Percentiles rank a stretch among this genome's conserved stretches.
Conservation (phyloP, 2,329 filamentous ascomycete species). For the Thelonectria olida region DNA sequence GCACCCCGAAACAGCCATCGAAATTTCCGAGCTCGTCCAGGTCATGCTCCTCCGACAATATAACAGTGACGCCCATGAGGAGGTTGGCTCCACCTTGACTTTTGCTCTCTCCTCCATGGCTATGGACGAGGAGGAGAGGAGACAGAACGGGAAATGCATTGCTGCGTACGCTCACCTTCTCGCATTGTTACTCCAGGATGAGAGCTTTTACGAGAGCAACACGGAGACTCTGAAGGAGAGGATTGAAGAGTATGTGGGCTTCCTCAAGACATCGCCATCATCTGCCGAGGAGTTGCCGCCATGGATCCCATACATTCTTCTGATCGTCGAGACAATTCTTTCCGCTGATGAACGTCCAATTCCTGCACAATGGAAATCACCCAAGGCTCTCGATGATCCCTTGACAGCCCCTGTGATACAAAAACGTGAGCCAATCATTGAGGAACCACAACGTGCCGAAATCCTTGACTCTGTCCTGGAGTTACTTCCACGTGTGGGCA, state of each 20-base stretch:
- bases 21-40: constrained; percentile 86
- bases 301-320: constrained; percentile 90
- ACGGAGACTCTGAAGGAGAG: constrained; percentile 79
- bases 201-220: constrained; percentile 80
- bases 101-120: constrained; percentile 81
- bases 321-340: constrained; percentile 91
- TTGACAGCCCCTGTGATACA: constrained; percentile 65
- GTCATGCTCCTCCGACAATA: constrained; percentile 72
- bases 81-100: constrained; percentile 84
- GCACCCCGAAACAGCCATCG: constrained; percentile 88
- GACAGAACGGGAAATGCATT: constrained; percentile 70
- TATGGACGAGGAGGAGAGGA: constrained; percentile 69
- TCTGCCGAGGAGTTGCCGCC: constrained; percentile 82
- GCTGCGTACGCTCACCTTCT: constrained; percentile 93
- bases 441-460: constrained; percentile 70
- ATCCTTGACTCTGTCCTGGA: constrained; percentile 84
- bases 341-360: constrained; percentile 86
- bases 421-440: constrained; percentile 66
- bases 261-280: constrained; percentile 76
- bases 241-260: constrained; percentile 78
- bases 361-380: constrained; percentile 75
- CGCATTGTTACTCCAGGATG: constrained; percentile 86
- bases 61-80: constrained; percentile 66
- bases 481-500: constrained; percentile 85
- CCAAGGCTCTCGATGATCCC: constrained; percentile 58